Percentiles rank a stretch among this genome's conserved stretches.
Evolutionary conservation across 2,329 filamentous ascomycete genomes (phyloP).

Genomic region (Trichoderma citrinoviride): DNA sequence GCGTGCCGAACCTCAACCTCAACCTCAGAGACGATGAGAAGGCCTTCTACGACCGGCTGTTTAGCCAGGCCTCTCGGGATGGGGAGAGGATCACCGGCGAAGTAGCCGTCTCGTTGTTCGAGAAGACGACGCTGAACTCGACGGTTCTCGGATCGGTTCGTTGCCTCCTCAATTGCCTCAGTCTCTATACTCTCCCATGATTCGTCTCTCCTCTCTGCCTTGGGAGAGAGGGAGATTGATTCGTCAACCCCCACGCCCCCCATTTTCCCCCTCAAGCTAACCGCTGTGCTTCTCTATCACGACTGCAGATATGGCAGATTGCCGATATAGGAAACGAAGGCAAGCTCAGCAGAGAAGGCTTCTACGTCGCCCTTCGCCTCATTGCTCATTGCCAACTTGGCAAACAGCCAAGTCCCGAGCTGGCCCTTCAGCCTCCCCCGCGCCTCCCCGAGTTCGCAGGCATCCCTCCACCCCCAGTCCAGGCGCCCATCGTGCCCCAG

Average conservation of each 20-base stretch:
- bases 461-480: constrained; percentile 41
- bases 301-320: constrained; percentile 90
- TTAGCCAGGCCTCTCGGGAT: constrained; percentile 88
- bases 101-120: constrained; percentile 94
- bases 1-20: constrained; percentile 70
- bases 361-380: constrained; percentile 86
- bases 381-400: constrained; percentile 95
- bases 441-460: constrained; percentile 93
- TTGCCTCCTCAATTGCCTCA: constrained; percentile 23
- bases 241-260: constrained; percentile 2
- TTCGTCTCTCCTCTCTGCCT: background rate
- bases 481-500: constrained; percentile 54
- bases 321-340: constrained; percentile 96
- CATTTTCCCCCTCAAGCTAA: constrained; percentile 5
- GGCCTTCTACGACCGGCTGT: constrained; percentile 87
- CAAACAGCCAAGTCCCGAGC: constrained; percentile 72
- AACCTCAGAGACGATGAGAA: constrained; percentile 92
- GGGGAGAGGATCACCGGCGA: constrained; percentile 92
- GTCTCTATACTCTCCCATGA: background rate
- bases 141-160: constrained; percentile 82
- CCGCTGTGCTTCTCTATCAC: constrained; percentile 1
- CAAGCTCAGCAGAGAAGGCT: constrained; percentile 86
- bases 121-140: constrained; percentile 87
- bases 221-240: background rate
- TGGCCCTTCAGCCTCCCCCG: constrained; percentile 80